These are phyloP conservation scores for Gaillardinia entomophila DNA, from an alignment of 805 yeast genomes.

Conservation along the genomic window DNA sequence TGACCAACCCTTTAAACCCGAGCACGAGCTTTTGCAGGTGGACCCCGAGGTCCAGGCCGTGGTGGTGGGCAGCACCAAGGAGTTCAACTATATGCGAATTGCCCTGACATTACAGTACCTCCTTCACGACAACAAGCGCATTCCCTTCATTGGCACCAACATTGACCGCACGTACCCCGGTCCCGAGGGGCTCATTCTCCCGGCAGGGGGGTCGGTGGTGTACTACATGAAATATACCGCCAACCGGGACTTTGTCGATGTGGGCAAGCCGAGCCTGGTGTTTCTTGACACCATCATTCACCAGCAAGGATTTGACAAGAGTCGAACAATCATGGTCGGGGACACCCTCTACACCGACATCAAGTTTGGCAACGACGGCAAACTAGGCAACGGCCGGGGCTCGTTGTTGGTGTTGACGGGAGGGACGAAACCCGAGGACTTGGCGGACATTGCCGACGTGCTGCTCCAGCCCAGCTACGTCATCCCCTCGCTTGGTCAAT, in stretches of 20 bases:
- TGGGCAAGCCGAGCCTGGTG: slow-evolving; percentile 32
- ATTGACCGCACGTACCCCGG: slow-evolving; percentile 39
- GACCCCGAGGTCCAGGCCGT: slow-evolving; percentile 37
- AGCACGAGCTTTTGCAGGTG: slow-evolving; percentile 20
- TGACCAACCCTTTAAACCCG: slow-evolving; percentile 18
- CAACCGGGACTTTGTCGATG: slow-evolving; percentile 25
- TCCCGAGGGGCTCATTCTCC: slow-evolving; percentile 28
- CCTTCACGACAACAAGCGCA: slow-evolving; percentile 19
- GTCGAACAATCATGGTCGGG: slow-evolving; percentile 33
- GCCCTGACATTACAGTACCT: slow-evolving; percentile 34
- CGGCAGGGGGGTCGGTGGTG: slow-evolving; percentile 39
- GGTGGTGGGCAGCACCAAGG: slow-evolving; percentile 34
- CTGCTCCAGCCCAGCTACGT: slow-evolving; percentile 19
- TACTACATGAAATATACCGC: slow-evolving; percentile 32
- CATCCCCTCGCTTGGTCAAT: slow-evolving; percentile 27
- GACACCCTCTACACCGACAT: slow-evolving; percentile 39
- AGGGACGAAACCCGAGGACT: slow-evolving; percentile 23
- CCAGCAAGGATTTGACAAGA: slow-evolving; percentile 19
- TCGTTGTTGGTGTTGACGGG: slow-evolving; percentile 32
- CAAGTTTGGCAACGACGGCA: slow-evolving; percentile 38
- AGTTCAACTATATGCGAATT: slow-evolving; percentile 31
- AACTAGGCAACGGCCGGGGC: slow-evolving; percentile 24
- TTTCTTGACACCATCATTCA: slow-evolving; percentile 25
- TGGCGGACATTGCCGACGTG: too few species aligned
- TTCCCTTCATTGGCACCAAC: slow-evolving; percentile 36